phyloP scores from a whole-genome alignment of 352 stramenopile species.

The Blastocystis sp. region DNA sequence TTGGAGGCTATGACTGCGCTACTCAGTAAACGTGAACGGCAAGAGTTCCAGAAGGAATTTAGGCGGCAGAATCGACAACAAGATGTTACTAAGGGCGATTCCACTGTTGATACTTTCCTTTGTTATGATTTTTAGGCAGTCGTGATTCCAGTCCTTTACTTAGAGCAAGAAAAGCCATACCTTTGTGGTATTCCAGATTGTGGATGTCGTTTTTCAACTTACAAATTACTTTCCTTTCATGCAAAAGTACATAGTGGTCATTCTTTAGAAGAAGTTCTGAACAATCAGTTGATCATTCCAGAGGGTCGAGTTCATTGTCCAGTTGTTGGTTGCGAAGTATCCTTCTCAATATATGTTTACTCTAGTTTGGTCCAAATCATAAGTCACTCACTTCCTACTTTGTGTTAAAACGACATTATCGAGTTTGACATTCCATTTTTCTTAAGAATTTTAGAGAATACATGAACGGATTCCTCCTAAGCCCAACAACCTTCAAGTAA shows the following conservation, averaged over 20 bases:
- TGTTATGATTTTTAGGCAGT: background rate
- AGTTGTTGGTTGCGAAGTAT: conserved; percentile 50
- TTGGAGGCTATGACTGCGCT: conserved; percentile 38
- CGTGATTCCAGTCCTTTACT: conserved; percentile 37
- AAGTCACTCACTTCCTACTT: conserved; percentile 57
- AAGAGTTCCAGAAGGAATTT: conserved; percentile 54
- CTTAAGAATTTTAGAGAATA: background rate
- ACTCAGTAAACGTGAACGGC: conserved; percentile 28
- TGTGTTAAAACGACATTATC: conserved; percentile 51
- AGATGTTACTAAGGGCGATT: background rate
- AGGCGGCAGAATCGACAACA: background rate
- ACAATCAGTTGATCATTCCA: conserved; percentile 40
- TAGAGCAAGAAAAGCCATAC: conserved; percentile 62
- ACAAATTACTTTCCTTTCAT: conserved; percentile 43
- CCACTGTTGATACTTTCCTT: background rate
- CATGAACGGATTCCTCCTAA: background rate
- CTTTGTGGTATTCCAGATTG: conserved; percentile 13
- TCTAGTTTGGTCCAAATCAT: conserved; percentile 39
- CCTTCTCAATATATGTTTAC: background rate
- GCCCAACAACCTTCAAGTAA: background rate
- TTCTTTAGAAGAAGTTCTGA: background rate
- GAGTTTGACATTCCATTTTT: background rate
- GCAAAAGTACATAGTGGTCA: background rate
- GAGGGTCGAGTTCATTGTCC: conserved; percentile 60
- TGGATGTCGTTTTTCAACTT: conserved; percentile 50